Percentiles rank a stretch among this genome's conserved stretches.
Conservation (phyloP, 495 filamentous ascomycete genomes). For the Daldinia grandis region DNA sequence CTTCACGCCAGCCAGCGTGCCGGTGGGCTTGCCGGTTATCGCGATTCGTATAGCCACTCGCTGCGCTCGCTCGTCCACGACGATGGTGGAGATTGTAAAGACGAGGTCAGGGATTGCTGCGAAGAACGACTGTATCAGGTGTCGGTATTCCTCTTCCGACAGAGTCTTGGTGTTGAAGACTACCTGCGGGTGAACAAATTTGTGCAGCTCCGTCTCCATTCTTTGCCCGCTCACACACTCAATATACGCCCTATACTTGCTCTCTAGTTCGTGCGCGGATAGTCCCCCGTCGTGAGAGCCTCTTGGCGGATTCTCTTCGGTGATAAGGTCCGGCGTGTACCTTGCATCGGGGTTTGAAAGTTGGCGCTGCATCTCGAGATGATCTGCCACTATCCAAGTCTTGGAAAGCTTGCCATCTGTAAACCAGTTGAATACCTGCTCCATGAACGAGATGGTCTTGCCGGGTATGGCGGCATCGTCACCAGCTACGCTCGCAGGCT, state of each 20-base stretch:
- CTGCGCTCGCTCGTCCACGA: slow-evolving; percentile 39
- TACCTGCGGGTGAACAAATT: slow-evolving; percentile 35
- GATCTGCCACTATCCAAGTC: slow-evolving; percentile 32
- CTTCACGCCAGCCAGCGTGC: slow-evolving; percentile 32
- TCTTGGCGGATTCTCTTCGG: slow-evolving; percentile 25
- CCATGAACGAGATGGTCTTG: slow-evolving; percentile 32
- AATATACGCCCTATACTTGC: slow-evolving; percentile 40
- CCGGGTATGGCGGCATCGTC: neutral
- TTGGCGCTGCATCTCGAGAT: slow-evolving; percentile 33
- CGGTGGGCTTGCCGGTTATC: slow-evolving; percentile 44
- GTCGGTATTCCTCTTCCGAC: slow-evolving; percentile 37
- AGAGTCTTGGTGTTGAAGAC: slow-evolving; percentile 40
- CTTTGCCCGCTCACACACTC: slow-evolving; percentile 43
- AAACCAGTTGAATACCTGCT: slow-evolving; percentile 37
- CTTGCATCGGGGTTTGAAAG: slow-evolving; percentile 10
- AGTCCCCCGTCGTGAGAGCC: slow-evolving; percentile 27
- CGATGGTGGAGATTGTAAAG: slow-evolving; percentile 36
- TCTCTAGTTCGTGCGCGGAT: slow-evolving; percentile 23
- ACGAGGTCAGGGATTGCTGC: slow-evolving; percentile 39
- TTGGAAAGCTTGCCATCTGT: slow-evolving; percentile 38
- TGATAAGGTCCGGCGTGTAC: slow-evolving; percentile 23
- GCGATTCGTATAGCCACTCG: slow-evolving; percentile 42
- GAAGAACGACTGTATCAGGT: slow-evolving; percentile 33
- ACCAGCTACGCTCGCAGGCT: neutral
- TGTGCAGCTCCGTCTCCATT: slow-evolving; percentile 38